A percentile compares a stretch with the other conserved stretches of the same genome.
These are phyloP conservation scores for Leptodontidium sp. DNA, from an alignment of 2,329 filamentous ascomycete species.

Conservation along the genomic window DNA sequence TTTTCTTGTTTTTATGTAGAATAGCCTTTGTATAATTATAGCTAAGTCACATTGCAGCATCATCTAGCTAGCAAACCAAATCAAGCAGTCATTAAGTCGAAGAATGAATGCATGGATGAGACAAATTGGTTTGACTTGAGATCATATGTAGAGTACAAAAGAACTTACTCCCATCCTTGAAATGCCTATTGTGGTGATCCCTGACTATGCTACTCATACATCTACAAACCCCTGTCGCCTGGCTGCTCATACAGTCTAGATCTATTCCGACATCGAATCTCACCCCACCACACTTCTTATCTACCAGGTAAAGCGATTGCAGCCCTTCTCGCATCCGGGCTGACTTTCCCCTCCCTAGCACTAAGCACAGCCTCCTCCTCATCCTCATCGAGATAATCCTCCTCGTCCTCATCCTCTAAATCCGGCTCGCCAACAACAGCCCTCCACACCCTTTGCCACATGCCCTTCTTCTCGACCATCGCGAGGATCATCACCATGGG, in stretches of 20 bases:
- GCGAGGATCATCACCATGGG: conserved; percentile 89
- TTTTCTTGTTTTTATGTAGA: neutral
- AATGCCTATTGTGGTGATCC: neutral
- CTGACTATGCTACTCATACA: neutral
- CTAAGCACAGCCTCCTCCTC: conserved; percentile 48
- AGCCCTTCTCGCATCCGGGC: conserved; percentile 30
- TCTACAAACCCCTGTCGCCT: neutral
- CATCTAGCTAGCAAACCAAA: neutral
- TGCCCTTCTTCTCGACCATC: conserved; percentile 90
- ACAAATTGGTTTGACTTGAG: neutral
- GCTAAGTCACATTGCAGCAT: neutral
- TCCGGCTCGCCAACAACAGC: conserved; percentile 68
- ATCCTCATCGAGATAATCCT: conserved; percentile 64
- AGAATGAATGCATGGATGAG: neutral
- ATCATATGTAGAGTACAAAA: neutral
- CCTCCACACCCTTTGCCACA: conserved; percentile 85
- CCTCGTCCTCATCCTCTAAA: conserved; percentile 54
- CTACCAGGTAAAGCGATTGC: conserved; percentile 26
- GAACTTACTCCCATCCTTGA: neutral
- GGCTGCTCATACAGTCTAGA: conserved; percentile 15
- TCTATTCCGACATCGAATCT: conserved; percentile 9
- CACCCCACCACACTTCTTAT: conserved; percentile 21
- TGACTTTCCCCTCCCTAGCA: conserved; percentile 24
- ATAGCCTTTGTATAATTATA: conserved; percentile 1
- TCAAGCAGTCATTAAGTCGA: neutral